Base-by-base conservation (phyloP, 2,329 filamentous ascomycete species). In the Tympanopsis confertula region DNA sequence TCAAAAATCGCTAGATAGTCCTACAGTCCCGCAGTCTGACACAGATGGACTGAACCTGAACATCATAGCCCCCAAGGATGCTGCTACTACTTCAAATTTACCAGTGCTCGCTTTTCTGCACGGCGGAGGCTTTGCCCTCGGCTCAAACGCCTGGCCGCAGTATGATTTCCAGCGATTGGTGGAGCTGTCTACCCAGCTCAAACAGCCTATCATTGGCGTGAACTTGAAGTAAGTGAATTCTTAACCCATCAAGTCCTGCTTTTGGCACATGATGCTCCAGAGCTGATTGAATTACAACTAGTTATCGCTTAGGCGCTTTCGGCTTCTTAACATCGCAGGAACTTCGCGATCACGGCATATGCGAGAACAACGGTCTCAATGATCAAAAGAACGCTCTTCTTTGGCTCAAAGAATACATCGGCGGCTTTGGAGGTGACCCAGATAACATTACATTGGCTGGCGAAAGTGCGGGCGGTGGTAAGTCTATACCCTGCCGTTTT, bases 71-170 rank as follows among this genome's bases (percentile, higher is more conserved):
- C 69, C 69, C 1, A 42, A 46, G 5, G 43, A 40, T 12, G 33
- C 29, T n/a, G 39, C 48, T 35, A 10, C 36, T 22, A 0, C 39
- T 4, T 49, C 51, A 12, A 59, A 57, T 4, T 50, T 72, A 2
- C 70, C 69, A 0, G 68, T 73, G 0, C 56, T 71, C 28, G 57
- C 69, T 2, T 71, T 69, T 43, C 59, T 74, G 4, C 68, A 74
- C 41, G 70, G 70, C 1, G 69, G 70, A 7, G 69, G 64, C 0
- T 65, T 69, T 36, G 51, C 53, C 3, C 56, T 65, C 3, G 70
- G 69, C 3, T 65, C 65, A 3, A 67, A 62, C 32, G 68, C 60
- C 32, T 74, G 66, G 57, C 69, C 69, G 1, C 65, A 72, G 26
- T 70, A 67, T 44, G 63, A 72, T 42, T 50, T 63, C 15, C 50